Base-by-base conservation (phyloP, 2,329 filamentous ascomycete species). In the Pseudogymnoascus sp. region DNA sequence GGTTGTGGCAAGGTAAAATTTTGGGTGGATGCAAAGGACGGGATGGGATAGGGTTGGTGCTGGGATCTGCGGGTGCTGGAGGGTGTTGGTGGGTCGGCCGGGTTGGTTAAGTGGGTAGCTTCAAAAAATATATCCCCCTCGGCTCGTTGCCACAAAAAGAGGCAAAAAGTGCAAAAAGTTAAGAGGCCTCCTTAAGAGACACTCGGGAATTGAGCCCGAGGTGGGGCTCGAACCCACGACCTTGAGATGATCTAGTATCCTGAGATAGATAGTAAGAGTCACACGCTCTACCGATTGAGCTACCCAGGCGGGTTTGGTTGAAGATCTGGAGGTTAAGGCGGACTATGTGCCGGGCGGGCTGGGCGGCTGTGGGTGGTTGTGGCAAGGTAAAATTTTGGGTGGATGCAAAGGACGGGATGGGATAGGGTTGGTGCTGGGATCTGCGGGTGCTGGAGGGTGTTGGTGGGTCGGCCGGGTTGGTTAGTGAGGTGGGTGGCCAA, bases 281-380 rank as follows among this genome's bases (percentile, higher is more conserved):
- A 85, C 80, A 87, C 84, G 84, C 84, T 87, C 84, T 87, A 86
- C 82, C 81, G 81, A 85, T 84, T 85, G 82, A 85, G 82, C 82
- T 85, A 85, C 58, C 58, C 58, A 59, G 58, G 58, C 59, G 31
- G 44, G 59, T 59, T 59, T 59, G 21, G 58, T 59, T 59, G 58
- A 55, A 55, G 48, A 35, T 55, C 48, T 3, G 9, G 13, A 33
- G 48, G 29, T 33, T 55, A 55, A 33, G 48, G 35, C 48, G 5
- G 48, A 35, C 48, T 55, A 55, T 55, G 27, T 25, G 44, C 27
- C 29, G 29, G n/a, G 29, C 2, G 2, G 15, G n/a, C 13, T 33
- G 48, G 29, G 5, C 21, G 48, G 48, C n/a, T 55, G 48, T 55
- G 48, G 48, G 29, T 55, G 48, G 48, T 9, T 55, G 15, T 17